Evolutionary conservation across 1,284 basidiomycete species (phyloP).

Genomic region (Heterobasidion annosum): DNA sequence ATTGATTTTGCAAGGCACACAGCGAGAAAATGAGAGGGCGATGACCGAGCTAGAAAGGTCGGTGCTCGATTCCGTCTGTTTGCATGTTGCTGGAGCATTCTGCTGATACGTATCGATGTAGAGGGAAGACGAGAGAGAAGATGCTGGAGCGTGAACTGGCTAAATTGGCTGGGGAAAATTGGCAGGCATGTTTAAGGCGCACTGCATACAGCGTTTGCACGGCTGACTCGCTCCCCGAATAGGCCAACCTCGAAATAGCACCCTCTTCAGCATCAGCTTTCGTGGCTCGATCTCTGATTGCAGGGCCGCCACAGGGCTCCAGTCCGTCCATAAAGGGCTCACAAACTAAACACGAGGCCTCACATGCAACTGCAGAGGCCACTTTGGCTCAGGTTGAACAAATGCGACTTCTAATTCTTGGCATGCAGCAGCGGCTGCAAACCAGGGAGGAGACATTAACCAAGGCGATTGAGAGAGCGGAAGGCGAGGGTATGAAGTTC

Average conservation of each 20-base stretch:
- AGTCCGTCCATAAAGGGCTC: not conserved
- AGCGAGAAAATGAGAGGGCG: slow-evolving; percentile 68
- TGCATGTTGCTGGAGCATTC: not conserved
- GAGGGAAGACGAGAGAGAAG: slow-evolving; percentile 56
- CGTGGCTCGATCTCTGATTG: slow-evolving; percentile 1
- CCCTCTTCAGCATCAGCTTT: slow-evolving; percentile 20
- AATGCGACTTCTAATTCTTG: slow-evolving; percentile 57
- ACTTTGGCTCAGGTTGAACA: slow-evolving; percentile 58
- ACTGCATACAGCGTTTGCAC: not conserved
- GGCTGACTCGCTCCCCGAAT: not conserved
- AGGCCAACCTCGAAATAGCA: slow-evolving; percentile 44
- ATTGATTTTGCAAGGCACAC: slow-evolving; percentile 62
- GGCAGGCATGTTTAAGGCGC: slow-evolving; percentile 43
- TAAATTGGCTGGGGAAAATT: slow-evolving; percentile 62
- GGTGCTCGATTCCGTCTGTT: slow-evolving; percentile 7
- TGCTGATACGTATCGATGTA: slow-evolving; percentile 12
- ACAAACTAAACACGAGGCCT: not conserved
- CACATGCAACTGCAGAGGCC: slow-evolving; percentile 18
- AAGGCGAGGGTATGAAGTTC: slow-evolving; percentile 44
- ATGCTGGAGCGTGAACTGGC: slow-evolving; percentile 62
- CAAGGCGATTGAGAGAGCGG: slow-evolving; percentile 53
- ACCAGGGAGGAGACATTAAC: slow-evolving; percentile 51
- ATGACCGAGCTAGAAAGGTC: slow-evolving; percentile 69
- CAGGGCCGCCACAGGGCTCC: not conserved
- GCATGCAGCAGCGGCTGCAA: slow-evolving; percentile 69